phyloP scores from a whole-genome alignment of 2,329 filamentous ascomycete genomes.

The Elsinoe necatrix region DNA sequence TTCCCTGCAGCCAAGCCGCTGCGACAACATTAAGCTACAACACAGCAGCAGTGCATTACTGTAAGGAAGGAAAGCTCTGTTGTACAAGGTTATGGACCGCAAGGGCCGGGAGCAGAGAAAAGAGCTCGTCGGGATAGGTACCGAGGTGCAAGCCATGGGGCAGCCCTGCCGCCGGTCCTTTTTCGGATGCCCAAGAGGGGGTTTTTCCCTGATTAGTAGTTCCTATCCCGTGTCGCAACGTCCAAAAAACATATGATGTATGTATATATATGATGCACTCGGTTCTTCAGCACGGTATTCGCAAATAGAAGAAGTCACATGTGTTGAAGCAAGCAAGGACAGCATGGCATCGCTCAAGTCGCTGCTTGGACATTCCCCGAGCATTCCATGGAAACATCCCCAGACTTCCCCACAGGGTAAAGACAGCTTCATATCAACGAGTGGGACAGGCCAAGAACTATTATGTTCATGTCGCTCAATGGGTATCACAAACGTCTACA shows the following conservation, averaged over 20 bases:
- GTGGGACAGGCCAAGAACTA: background rate
- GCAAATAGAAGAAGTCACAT: no score
- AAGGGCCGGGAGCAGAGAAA: background rate
- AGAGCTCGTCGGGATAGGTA: background rate
- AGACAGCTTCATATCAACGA: background rate
- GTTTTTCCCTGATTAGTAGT: background rate
- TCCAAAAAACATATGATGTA: no score
- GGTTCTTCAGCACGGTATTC: no score
- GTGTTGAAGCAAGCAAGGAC: no score
- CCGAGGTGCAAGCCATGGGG: background rate
- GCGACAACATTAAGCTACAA: no score
- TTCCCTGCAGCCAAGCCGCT: no score
- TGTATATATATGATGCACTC: no score
- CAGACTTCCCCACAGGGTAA: background rate
- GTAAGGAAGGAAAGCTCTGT: no score
- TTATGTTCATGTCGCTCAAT: background rate
- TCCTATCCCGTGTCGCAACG: background rate
- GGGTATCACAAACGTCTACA: background rate
- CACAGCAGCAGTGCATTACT: background rate
- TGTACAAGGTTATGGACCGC: no score
- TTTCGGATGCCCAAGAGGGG: background rate
- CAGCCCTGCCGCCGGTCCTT: background rate
- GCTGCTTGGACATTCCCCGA: background rate
- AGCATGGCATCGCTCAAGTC: background rate
- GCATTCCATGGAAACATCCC: background rate